Evolutionary conservation across 768 basidiomycete genomes (phyloP), one percentile per base, ranked within the genome.

Genomic region (Russula earlei): DNA sequence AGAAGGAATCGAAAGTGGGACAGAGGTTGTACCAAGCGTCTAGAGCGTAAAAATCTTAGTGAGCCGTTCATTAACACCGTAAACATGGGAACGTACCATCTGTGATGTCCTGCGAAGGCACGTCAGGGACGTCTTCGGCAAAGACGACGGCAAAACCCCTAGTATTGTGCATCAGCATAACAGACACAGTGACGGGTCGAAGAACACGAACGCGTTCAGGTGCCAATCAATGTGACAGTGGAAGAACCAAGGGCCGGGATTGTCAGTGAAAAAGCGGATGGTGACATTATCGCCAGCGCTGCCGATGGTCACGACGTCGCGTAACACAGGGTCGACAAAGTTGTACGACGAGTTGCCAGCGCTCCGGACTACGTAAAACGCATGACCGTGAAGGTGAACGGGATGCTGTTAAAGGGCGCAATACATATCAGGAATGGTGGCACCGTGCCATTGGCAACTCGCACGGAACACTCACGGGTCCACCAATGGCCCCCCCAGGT

Each of bases 191-290:
- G 55, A 67, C 68, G 75, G 80, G 81, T 22, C 77, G 77, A 15
- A 82, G 82, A 19, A 82, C 86, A 80, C 1, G 84, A 79, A 20
- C 66, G 53, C 49, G 20, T 10, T 46, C 22, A 68, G 54, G 46
- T 68, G 67, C 67, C 67, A 68, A 33, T 61, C 63, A 25, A 68
- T 67, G 46, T 69, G 68, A 49, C 68, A 69, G 34, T 69, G 68
- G 49, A 69, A 51, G 52, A 64, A 62, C 66, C 63, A 66, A 24
- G 62, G 58, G 1, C 68, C 68, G 11, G 68, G 63, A 34, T 67
- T 67, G 54, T 68, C 67, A 1, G 67, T 68, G 7, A 60, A 49
- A 49, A 69, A 68, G 10, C 69, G 63, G 46, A 71, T 63, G 6
- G 65, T 63, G 22, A 64, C 62, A n/a, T 61, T 49, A 11, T 61